Percentiles rank a stretch among this genome's conserved stretches.
These are phyloP conservation scores for Telopea speciosissima DNA, from an alignment of 177 flowering plant genomes.

Conservation along the genomic window DNA sequence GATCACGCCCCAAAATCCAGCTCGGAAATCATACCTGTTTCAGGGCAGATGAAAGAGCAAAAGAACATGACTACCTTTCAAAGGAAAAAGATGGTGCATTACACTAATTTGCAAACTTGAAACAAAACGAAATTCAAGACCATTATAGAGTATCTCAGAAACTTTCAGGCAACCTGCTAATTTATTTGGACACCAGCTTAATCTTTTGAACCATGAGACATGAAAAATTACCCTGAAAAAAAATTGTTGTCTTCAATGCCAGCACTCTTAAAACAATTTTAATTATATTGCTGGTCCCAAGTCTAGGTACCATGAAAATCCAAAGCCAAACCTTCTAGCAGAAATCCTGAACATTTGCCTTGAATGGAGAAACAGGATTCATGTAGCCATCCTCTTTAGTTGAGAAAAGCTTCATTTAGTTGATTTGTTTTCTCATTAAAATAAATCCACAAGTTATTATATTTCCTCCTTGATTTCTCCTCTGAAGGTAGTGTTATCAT, in stretches of 20 bases:
- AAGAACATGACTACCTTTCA: background rate
- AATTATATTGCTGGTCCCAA: background rate
- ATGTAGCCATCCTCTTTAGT: too few species aligned
- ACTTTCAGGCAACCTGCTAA: background rate
- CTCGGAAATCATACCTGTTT: constrained; percentile 60
- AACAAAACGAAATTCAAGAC: background rate
- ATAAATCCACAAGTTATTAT: background rate
- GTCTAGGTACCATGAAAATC: background rate
- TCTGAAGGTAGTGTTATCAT: background rate
- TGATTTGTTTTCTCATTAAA: too few species aligned
- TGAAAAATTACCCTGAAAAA: background rate
- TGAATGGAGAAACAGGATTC: too few species aligned
- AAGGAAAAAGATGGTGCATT: background rate
- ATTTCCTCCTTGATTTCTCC: background rate
- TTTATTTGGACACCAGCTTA: background rate
- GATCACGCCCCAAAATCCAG: constrained; percentile 83
- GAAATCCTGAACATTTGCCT: too few species aligned
- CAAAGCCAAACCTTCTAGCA: too few species aligned
- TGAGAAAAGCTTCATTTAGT: too few species aligned
- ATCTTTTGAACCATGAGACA: background rate
- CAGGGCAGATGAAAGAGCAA: constrained; percentile 5
- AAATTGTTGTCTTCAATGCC: background rate
- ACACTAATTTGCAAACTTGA: background rate
- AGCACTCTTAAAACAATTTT: background rate
- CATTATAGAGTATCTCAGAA: background rate